Conservation (phyloP, 2,329 filamentous ascomycete species). For the Cladophialophora carrionii region DNA sequence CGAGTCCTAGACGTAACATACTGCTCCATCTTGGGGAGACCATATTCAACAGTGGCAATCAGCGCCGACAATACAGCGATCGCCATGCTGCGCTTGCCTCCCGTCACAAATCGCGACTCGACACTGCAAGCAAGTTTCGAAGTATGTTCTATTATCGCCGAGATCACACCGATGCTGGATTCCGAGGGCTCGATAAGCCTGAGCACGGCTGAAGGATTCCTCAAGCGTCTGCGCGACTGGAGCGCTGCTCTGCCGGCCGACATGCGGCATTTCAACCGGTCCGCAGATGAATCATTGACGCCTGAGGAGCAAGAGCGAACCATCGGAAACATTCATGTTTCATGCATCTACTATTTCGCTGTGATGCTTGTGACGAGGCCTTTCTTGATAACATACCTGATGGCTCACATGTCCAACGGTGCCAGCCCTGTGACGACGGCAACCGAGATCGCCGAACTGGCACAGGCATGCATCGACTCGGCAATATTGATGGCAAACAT, state of each 20-base stretch:
- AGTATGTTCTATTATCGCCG: constrained; percentile 51
- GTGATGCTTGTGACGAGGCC: constrained; percentile 62
- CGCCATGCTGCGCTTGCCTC: constrained; percentile 34
- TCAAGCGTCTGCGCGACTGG: constrained; percentile 53
- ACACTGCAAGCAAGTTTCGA: constrained; percentile 37
- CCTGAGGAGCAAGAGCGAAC: constrained; percentile 43
- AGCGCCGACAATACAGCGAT: constrained; percentile 39
- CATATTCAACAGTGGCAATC: constrained; percentile 44
- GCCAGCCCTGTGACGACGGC: constrained; percentile 5
- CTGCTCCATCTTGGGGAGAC: constrained; percentile 55
- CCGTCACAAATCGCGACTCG: constrained; percentile 37
- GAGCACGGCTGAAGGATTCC: constrained; percentile 46
- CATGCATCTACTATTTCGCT: constrained; percentile 63
- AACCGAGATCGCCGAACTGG: constrained; percentile 43
- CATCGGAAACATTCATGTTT: constrained; percentile 58
- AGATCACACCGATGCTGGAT: constrained; percentile 51
- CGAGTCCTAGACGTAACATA: constrained; percentile 54
- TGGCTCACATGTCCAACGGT: constrained; percentile 34
- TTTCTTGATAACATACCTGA: constrained; percentile 57
- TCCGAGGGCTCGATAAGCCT: constrained; percentile 45
- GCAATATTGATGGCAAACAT: constrained; percentile 61
- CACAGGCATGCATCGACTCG: constrained; percentile 59
- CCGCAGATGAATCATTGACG: constrained; percentile 34
- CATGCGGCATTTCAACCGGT: constrained; percentile 39
- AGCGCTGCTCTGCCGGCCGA: constrained; percentile 49